phyloP scores from a whole-genome alignment of 208 protist species.

The Wallacemonas sp. region DNA sequence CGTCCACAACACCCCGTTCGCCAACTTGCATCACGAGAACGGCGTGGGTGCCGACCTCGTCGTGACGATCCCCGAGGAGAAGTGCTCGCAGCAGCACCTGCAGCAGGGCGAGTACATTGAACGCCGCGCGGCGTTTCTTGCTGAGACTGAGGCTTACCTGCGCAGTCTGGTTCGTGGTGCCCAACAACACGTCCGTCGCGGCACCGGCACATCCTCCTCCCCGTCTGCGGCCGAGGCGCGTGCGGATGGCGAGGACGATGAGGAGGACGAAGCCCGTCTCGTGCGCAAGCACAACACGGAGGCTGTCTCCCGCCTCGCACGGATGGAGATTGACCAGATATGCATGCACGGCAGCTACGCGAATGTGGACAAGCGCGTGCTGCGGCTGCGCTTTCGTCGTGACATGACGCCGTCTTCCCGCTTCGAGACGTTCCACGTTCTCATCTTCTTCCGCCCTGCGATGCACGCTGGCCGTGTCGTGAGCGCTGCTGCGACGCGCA shows the following conservation, averaged over 20 bases:
- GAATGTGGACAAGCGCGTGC: constrained; percentile 50
- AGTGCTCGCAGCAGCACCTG: constrained; percentile 64
- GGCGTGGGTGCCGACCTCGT: constrained; percentile 76
- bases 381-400: constrained; percentile 62
- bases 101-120: constrained; percentile 71
- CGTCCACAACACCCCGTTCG: constrained; percentile 61
- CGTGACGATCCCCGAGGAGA: constrained; percentile 50
- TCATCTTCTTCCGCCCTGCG: constrained; percentile 69
- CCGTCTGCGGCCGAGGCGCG: neutral
- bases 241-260: constrained; percentile 11
- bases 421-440: constrained; percentile 61
- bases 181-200: constrained; percentile 12
- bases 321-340: constrained; percentile 45
- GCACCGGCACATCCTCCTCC: neutral
- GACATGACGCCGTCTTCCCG: constrained; percentile 1
- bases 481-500: constrained; percentile 48
- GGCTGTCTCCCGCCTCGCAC: constrained; percentile 25
- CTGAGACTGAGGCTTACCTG: constrained; percentile 57
- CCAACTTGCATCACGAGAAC: constrained; percentile 39
- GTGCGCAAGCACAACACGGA: constrained; percentile 10
- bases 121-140: constrained; percentile 59
- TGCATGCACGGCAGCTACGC: constrained; percentile 64
- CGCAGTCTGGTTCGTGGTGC: constrained; percentile 5
- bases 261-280: constrained; percentile 5
- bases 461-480: constrained; percentile 45